Evolutionary conservation across 2,329 filamentous ascomycete species (phyloP), one percentile per base, ranked within the genome.

Genomic region (Aspergillus sergii): DNA sequence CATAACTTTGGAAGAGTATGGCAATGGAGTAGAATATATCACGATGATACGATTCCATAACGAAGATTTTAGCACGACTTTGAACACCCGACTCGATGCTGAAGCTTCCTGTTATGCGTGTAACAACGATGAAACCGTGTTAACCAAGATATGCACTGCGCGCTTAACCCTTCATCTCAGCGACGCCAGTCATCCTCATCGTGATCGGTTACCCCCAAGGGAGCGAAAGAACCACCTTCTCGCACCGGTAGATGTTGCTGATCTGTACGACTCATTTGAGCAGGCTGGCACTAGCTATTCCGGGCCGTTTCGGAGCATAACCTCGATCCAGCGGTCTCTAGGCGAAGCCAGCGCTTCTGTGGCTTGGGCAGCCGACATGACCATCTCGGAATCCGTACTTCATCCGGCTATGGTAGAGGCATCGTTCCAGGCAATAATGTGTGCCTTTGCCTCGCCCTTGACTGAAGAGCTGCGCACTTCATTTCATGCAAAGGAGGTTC

Each of bases 391-490:
- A 12, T 56, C 30, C 6, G 1, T 41, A 46, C 26, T 61, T 14
- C 30, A 61, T 16, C 59, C 59, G 3, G 54, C 59, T n/a, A 30
- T 43, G 16, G 32, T 57, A 16, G 59, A 61, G 16, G 30, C 32
- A 5, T 55, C 59, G 16, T 50, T 61, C 45, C 59, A 61, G 32
- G 21, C 34, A 6, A 56, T 56, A 0, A 21, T 28, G 53, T 39
- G 53, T 19, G 53, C 53, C 53, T 56, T 56, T 21, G 53, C 53
- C n/a, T 56, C 53, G 6, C 53, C 53, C 5, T 26, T 41, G 12
- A 56, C n/a, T 32, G 9, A 56, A 34, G 21, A 7, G 41, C 5
- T 56, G 53, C 10, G 53, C 19, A 56, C 53, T 0, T n/a, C 53
- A 0, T 56, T 56, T 9, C 9, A 41, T 14, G 16, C 53, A 34